phyloP scores from a whole-genome alignment of 306 rosid genomes.

The Gleditsia sinensis region DNA sequence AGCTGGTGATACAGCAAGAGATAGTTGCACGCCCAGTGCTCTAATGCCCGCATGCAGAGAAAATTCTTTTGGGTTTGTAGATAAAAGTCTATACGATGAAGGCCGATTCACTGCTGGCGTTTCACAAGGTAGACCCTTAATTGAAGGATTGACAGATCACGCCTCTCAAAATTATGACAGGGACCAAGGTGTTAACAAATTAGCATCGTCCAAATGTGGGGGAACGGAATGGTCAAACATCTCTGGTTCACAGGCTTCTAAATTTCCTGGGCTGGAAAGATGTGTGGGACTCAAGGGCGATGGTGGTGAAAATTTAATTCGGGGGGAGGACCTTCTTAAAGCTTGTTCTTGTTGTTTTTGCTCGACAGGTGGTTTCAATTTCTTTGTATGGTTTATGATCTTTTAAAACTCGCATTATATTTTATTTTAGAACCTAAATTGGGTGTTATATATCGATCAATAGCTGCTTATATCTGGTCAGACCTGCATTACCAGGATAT shows the following conservation, averaged over 20 bases:
- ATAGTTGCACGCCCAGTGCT: constrained; percentile 33
- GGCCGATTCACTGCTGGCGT: constrained; percentile 24
- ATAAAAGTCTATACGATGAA: constrained; percentile 28
- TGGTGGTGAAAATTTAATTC: constrained; percentile 30
- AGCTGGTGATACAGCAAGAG: constrained; percentile 36
- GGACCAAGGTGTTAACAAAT: constrained; percentile 25
- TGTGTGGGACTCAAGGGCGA: constrained; percentile 52
- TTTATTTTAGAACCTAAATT: constrained; percentile 5
- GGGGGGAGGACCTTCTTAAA: constrained; percentile 47
- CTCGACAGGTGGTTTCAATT: constrained; percentile 65
- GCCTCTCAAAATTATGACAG: constrained; percentile 36
- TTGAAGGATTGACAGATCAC: constrained; percentile 35
- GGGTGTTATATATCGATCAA: constrained; percentile 30
- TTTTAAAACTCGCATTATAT: not conserved
- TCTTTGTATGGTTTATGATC: not conserved
- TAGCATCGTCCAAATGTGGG: constrained; percentile 30
- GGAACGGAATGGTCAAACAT: constrained; percentile 31
- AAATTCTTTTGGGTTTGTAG: constrained; percentile 25
- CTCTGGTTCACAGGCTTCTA: constrained; percentile 45
- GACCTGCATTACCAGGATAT: constrained; percentile 93
- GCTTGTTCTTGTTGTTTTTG: constrained; percentile 81
- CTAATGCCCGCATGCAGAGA: constrained; percentile 5
- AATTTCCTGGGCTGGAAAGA: constrained; percentile 53
- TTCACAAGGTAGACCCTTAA: constrained; percentile 15
- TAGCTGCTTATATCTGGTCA: constrained; percentile 84